Evolutionary conservation across 2,329 filamentous ascomycete genomes (phyloP).

Genomic region (Aspergillus sergii): DNA sequence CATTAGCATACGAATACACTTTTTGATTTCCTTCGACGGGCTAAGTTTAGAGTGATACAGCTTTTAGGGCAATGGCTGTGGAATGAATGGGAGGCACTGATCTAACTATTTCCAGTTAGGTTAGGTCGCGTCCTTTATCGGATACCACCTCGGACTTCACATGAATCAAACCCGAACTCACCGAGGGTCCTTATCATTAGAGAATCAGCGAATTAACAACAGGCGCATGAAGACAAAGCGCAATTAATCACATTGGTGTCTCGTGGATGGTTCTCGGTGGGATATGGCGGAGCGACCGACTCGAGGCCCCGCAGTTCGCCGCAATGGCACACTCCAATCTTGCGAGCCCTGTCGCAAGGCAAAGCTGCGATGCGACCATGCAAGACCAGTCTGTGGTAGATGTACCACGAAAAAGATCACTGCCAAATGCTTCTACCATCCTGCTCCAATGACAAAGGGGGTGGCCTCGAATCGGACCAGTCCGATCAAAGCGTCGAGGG

Average conservation of each 20-base stretch:
- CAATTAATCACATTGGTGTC: background rate
- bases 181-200: background rate
- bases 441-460: constrained; percentile 42
- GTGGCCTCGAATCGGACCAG: constrained; percentile 16
- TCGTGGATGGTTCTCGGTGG: background rate
- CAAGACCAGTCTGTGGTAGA: constrained; percentile 36
- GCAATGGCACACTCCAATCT: constrained; percentile 40
- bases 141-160: background rate
- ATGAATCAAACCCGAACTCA: background rate
- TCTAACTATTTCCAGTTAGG: background rate
- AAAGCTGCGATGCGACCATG: constrained; percentile 41
- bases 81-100: background rate
- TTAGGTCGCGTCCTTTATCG: background rate
- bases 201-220: background rate
- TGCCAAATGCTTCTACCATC: constrained; percentile 40
- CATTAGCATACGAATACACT: background rate
- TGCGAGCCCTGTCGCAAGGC: constrained; percentile 43
- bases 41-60: too few relatives aligned
- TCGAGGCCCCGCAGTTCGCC: constrained; percentile 29
- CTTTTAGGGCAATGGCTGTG: background rate
- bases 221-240: background rate
- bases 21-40: too few relatives aligned
- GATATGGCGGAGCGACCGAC: constrained; percentile 1
- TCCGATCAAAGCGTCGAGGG: constrained; percentile 16
- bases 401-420: constrained; percentile 33